Base-by-base conservation (phyloP, 2,329 filamentous ascomycete genomes). In the Xylaria digitata region DNA sequence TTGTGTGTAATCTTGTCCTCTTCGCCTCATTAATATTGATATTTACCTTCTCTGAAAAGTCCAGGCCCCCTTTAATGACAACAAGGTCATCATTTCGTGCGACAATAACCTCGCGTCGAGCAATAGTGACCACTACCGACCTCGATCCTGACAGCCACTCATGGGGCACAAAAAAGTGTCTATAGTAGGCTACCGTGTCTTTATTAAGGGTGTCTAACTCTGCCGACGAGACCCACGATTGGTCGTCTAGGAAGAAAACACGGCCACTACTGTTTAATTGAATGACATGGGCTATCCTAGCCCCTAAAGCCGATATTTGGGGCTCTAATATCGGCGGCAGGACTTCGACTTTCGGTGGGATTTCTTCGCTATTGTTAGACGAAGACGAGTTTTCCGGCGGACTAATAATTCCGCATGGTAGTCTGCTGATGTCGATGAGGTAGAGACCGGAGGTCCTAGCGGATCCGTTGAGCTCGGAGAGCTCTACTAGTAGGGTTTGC, bases 151-250 rank as follows among this genome's bases (percentile, higher is more conserved):
- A 56, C 7, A 50, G 21, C 56, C 56, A 59, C 7, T 59, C 56
- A 15, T 49, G 21, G 13, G 56, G 56, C 11, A 59, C 56, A n/a
- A 59, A 59, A 42, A 59, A 59, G 8, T 46, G n/a, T 19, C 43
- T 46, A 19, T 9, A 21, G n/a, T 46, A 46, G 19, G 43, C 9
- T 46, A 21, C 6, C 6, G 43, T 19, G 8, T 2, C 1, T 21
- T n/a, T 46, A 8, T 8, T 8, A 19, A 46, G 43, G n/a, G 43
- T 17, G n/a, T 19, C 43, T 19, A 46, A 46, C 7, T 46, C 17
- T 19, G 17, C n/a, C 5, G 43, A 46, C 9, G 43, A 7, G 43
- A 61, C 40, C 58, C 48, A 54, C 1, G 55, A 58, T 46, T 55
- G 34, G 11, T 43, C 26, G n/a, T 55, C 52, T 11, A 55, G 21